Evolutionary conservation across 2,329 filamentous ascomycete genomes (phyloP), one percentile per base, ranked within the genome.

Genomic region (Clarireedia homoeocarpa): DNA sequence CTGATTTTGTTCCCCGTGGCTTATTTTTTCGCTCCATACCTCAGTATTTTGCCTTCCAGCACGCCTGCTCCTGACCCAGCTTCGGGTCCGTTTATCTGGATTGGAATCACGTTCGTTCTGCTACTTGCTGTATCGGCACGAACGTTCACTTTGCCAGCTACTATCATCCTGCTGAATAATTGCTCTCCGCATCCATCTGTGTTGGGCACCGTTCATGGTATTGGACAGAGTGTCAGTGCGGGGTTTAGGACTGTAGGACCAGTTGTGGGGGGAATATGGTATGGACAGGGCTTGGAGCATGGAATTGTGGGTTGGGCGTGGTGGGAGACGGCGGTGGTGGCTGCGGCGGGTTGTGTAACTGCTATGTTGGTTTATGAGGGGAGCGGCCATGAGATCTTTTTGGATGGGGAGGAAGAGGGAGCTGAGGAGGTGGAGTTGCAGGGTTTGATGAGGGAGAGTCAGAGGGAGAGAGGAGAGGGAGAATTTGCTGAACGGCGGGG

Each of bases 11-110:
- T 88, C 56, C 82, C 86, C 0, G 55, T 85, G 3, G 83, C 85
- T 1, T 90, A 90, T 67, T 73, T 82, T 15, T 71, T 88, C 2
- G 81, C 84, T 9, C 86, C 86, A 0, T 88, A 85, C 64, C 76
- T 90, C 14, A 77, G 83, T 0, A 72, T 88, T 15, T 42, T 66
- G 2, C 62, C 62, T 66, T 70, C 40, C 58, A 60, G 61, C 58
- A 68, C 65, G 53, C 60, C 65, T 42, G 60, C 63, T 53, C 71
- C 64, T 15, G 69, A 68, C 55, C 70, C 69, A 60, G 73, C 51
- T 66, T 74, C 63, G 66, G 73, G 76, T 0, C 68, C 83, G 2
- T 70, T 74, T 59, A 71, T 84, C 39, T 85, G 82, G 82, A 67
- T 76, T 0, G 74, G 76, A 0, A 80, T 85, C 30, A 74, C 72